phyloP scores from a whole-genome alignment of 768 basidiomycete species.

The Lactifluus echinatus region DNA sequence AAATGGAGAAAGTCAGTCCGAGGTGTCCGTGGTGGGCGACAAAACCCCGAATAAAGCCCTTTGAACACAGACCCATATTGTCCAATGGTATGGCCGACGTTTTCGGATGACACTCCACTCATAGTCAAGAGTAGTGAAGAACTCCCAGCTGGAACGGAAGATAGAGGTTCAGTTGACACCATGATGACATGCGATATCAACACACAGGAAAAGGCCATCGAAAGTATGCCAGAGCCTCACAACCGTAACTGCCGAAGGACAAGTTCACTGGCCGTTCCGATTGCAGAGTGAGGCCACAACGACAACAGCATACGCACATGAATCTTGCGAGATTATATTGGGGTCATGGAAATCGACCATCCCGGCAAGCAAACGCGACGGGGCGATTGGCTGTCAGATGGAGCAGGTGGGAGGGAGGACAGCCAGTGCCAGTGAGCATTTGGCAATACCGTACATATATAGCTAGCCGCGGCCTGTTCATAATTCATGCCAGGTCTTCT shows the following conservation, averaged over 20 bases:
- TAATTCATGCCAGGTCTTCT: too few species aligned
- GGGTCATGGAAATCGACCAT: neutral
- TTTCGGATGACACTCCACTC: neutral
- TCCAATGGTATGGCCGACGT: neutral
- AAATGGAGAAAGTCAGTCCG: neutral
- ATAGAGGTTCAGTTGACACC: too few species aligned
- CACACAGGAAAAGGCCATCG: neutral
- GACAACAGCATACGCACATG: neutral
- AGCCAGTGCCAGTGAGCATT: too few species aligned
- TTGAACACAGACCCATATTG: neutral
- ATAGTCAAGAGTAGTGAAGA: neutral
- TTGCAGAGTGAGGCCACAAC: neutral
- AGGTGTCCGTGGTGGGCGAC: neutral
- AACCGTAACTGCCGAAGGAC: neutral
- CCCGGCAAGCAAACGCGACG: neutral
- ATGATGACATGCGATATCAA: neutral
- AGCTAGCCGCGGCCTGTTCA: too few species aligned
- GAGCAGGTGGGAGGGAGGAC: too few species aligned
- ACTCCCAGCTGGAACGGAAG: neutral
- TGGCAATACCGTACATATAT: too few species aligned
- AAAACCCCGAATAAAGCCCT: neutral
- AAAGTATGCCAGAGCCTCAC: neutral
- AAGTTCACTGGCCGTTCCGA: neutral
- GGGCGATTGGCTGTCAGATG: neutral
- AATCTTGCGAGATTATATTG: neutral